Conservation (phyloP, 2,329 filamentous ascomycete genomes). For the Teratosphaeria pseudoeucalypti region DNA sequence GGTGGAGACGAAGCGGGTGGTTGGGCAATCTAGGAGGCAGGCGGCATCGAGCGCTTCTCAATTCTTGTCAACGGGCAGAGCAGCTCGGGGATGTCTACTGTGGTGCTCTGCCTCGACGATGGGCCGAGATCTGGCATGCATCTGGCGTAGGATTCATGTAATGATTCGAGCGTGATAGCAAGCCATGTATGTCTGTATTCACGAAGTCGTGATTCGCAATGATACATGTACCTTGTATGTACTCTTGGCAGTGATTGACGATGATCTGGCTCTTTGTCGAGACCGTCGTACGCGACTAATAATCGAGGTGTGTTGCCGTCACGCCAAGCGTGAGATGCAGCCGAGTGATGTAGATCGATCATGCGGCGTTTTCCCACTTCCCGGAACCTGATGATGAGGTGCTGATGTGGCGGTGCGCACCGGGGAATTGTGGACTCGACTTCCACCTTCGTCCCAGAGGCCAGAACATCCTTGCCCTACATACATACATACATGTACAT, state of each 20-base stretch:
- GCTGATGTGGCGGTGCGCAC: neutral
- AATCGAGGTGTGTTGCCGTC: too few species aligned
- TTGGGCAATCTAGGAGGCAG: neutral
- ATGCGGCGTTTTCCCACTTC: too few species aligned
- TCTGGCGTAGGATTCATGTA: neutral
- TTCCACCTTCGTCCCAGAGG: neutral
- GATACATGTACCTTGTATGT: neutral
- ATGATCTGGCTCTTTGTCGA: too few species aligned
- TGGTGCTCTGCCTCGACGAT: neutral
- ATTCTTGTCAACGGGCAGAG: neutral
- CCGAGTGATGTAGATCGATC: too few species aligned
- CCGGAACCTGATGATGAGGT: neutral
- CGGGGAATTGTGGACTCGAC: neutral
- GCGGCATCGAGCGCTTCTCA: neutral
- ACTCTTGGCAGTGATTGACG: too few species aligned
- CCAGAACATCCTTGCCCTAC: neutral
- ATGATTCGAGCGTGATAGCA: neutral
- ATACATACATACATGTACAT: too few species aligned
- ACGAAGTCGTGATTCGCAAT: neutral
- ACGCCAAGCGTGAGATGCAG: too few species aligned
- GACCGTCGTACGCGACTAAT: too few species aligned
- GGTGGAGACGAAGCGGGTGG: conserved; percentile 1
- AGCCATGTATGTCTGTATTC: neutral
- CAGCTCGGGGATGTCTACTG: neutral
- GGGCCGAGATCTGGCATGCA: neutral